These are phyloP conservation scores for Clonostachys byssicola DNA, from an alignment of 2,329 filamentous ascomycete genomes.

Conservation along the genomic window DNA sequence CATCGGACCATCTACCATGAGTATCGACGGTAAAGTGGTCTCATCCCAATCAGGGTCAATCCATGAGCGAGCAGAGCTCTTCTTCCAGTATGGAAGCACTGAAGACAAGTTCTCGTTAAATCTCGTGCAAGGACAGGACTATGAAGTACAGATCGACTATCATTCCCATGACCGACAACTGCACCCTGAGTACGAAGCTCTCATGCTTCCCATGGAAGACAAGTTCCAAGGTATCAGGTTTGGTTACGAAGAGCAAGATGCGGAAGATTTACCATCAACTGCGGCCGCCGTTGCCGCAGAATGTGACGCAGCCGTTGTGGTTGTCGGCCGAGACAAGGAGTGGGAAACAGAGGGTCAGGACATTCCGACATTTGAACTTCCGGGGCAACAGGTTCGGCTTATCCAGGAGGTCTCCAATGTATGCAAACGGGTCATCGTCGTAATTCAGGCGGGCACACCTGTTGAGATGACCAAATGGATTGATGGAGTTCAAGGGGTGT, in stretches of 20 bases:
- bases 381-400: neutral
- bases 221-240: neutral
- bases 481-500: neutral
- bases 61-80: neutral
- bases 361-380: neutral
- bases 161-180: neutral
- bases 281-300: neutral
- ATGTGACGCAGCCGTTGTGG: neutral
- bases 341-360: neutral
- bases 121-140: neutral
- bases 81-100: neutral
- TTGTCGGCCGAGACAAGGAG: neutral
- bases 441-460: neutral
- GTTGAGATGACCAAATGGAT: neutral
- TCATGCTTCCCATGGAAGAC: neutral
- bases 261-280: neutral
- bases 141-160: neutral
- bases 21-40: neutral
- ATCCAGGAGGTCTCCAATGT: neutral
- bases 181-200: neutral
- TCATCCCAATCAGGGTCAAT: neutral
- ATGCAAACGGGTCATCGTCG: neutral
- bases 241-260: neutral
- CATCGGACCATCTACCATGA: neutral
- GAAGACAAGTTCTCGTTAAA: neutral